Conservation (phyloP, 768 basidiomycete species). For the Lentinula guzmanii region DNA sequence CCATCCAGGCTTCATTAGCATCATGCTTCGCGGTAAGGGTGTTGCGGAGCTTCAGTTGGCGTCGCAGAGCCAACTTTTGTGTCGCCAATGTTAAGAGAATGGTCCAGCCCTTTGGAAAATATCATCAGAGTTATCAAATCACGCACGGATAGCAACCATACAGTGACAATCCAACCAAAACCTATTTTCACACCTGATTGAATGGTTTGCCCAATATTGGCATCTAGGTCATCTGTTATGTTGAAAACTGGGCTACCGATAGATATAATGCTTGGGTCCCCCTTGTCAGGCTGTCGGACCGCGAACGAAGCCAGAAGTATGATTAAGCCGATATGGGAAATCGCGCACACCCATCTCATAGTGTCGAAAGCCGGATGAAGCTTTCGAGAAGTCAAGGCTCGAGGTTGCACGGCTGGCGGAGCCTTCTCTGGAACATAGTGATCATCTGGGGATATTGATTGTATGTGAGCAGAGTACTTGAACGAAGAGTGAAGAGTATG, state of each 20-base stretch:
- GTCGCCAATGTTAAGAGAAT: neutral
- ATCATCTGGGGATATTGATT: neutral
- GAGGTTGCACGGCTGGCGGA: neutral
- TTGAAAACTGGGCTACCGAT: neutral
- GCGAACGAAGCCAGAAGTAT: neutral
- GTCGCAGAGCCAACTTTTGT: conserved; percentile 2
- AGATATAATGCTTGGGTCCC: neutral
- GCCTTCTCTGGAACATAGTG: neutral
- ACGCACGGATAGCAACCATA: neutral
- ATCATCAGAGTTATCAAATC: neutral
- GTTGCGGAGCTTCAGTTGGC: neutral
- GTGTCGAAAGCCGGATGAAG: conserved; percentile 1
- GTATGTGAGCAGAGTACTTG: neutral
- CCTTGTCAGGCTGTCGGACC: neutral
- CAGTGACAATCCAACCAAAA: neutral
- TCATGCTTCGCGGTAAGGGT: conserved; percentile 2
- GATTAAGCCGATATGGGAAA: neutral
- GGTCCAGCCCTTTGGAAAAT: neutral
- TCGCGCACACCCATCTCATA: conserved; percentile 1
- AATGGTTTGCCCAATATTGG: neutral
- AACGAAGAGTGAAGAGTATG: neutral
- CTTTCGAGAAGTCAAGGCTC: neutral
- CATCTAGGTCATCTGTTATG: neutral
- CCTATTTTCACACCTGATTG: neutral
- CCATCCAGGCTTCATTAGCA: conserved; percentile 1